Conservation (phyloP, 495 filamentous ascomycete species). For the Penicillium egyptiacum region DNA sequence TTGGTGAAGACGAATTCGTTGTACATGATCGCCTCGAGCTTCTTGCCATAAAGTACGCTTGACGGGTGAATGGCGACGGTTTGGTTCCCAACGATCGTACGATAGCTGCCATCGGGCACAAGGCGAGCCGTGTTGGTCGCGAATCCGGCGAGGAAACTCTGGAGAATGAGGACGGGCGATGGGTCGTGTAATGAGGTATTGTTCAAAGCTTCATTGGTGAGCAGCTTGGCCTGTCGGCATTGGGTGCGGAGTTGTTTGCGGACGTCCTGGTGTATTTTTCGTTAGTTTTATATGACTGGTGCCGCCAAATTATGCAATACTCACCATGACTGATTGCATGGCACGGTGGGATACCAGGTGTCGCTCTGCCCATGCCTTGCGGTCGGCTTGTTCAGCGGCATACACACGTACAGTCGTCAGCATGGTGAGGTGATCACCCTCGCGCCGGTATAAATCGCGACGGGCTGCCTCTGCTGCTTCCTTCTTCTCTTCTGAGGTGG, state of each 20-base stretch:
- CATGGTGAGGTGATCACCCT: slow-evolving; percentile 89
- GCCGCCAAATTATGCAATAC: slow-evolving; percentile 22
- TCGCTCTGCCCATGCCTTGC: slow-evolving; percentile 72
- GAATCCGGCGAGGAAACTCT: slow-evolving; percentile 81
- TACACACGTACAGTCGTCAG: slow-evolving; percentile 81
- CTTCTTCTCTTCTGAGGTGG: slow-evolving; percentile 75
- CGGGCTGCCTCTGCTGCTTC: slow-evolving; percentile 73
- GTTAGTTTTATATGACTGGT: slow-evolving; percentile 6
- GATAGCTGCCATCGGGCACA: slow-evolving; percentile 80
- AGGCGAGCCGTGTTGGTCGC: slow-evolving; percentile 78
- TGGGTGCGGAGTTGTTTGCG: slow-evolving; percentile 80
- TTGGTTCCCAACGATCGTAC: slow-evolving; percentile 80
- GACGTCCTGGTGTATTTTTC: slow-evolving; percentile 60
- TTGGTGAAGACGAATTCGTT: slow-evolving; percentile 94
- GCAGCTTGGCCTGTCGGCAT: slow-evolving; percentile 49
- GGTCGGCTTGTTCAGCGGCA: slow-evolving; percentile 69
- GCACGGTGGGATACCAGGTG: slow-evolving; percentile 78
- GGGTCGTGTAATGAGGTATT: slow-evolving; percentile 24
- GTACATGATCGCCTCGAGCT: slow-evolving; percentile 93
- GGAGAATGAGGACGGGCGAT: slow-evolving; percentile 57
- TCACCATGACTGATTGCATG: slow-evolving; percentile 74
- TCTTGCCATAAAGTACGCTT: slow-evolving; percentile 80
- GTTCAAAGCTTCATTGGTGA: slow-evolving; percentile 26
- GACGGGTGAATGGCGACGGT: slow-evolving; percentile 86
- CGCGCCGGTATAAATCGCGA: slow-evolving; percentile 70